Evolutionary conservation across 179 eudicot genomes (phyloP), one percentile per base, ranked within the genome.

Genomic region (Carnegiea gigantea): DNA sequence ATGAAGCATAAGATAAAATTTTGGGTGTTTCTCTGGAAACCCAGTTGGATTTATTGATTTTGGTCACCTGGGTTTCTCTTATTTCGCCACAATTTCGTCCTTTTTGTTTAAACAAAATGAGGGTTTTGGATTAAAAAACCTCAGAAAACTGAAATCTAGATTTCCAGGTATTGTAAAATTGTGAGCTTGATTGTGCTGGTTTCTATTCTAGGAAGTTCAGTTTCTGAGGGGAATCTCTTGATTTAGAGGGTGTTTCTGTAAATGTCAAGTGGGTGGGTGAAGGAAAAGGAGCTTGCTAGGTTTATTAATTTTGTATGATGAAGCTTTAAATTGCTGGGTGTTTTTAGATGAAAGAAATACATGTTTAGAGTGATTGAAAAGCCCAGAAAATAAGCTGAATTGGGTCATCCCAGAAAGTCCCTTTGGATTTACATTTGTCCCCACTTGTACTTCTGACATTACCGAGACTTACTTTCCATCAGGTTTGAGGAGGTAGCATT

Each of bases 401-500:
- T 49, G 78, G 76, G 79, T 67, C 46, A 82, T n/a, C 68, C 23
- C 70, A 53, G 17, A 67, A 43, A 77, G 40, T 38, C 28, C 24
- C 64, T 46, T 65, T 13, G 15, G 24, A 64, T 75, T 64, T 46
- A 80, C 70, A 33, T 17, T 81, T 70, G 80, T 70, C 78, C 81
- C 70, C 73, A 76, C 77, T 83, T 26, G 64, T 65, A 81, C 21
- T 67, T 67, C 82, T 85, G 82, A 78, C 80, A 78, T 70, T 79
- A 14, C 79, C 79, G 81, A 70, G 76, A 38, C 73, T 21, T 82
- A 60, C 77, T 80, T 51, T 59, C 20, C 62, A 12, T 80, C 71
- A 74, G 83, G 75, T 83, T 86, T 78, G 78, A 57, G 85, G 83
- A 78, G 76, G 72, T 85, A 70, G 77, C 67, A 68, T 83, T 82